Evolutionary conservation across 2,329 filamentous ascomycete genomes (phyloP).

Genomic region (Thelonectria discophora): DNA sequence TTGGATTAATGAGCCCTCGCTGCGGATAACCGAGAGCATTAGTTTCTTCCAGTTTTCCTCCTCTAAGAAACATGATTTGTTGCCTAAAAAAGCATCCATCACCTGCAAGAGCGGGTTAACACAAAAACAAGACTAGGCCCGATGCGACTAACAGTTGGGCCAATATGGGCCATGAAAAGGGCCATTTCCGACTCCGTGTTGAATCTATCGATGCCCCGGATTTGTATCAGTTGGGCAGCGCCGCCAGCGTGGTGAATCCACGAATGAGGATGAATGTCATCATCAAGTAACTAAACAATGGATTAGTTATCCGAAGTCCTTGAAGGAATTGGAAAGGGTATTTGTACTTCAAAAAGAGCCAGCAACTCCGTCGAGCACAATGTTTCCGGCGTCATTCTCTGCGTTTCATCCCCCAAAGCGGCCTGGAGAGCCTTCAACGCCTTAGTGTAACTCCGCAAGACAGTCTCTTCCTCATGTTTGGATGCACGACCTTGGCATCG

Average conservation of each 20-base stretch:
- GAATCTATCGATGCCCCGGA: constrained; percentile 15
- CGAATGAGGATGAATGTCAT: neutral
- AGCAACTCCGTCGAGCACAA: constrained; percentile 20
- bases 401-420: constrained; percentile 20
- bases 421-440: constrained; percentile 20
- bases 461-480: neutral
- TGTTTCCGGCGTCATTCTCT: constrained; percentile 19
- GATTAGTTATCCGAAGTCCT: neutral
- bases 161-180: constrained; percentile 23
- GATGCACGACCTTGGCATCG: neutral
- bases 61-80: constrained; percentile 21
- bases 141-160: constrained; percentile 11
- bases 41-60: constrained; percentile 16
- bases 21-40: constrained; percentile 16
- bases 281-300: constrained; percentile 11
- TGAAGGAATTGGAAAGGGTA: neutral
- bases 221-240: constrained; percentile 21
- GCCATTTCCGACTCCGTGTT: constrained; percentile 21
- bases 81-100: constrained; percentile 23
- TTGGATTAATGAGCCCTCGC: constrained; percentile 7
- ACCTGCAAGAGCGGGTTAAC: constrained; percentile 9
- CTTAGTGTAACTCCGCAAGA: constrained; percentile 16
- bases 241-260: constrained; percentile 24
- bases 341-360: constrained; percentile 19
- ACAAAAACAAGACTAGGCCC: neutral